These are phyloP conservation scores for Exophiala sideris DNA, from an alignment of 2,329 filamentous ascomycete species.

Conservation along the genomic window DNA sequence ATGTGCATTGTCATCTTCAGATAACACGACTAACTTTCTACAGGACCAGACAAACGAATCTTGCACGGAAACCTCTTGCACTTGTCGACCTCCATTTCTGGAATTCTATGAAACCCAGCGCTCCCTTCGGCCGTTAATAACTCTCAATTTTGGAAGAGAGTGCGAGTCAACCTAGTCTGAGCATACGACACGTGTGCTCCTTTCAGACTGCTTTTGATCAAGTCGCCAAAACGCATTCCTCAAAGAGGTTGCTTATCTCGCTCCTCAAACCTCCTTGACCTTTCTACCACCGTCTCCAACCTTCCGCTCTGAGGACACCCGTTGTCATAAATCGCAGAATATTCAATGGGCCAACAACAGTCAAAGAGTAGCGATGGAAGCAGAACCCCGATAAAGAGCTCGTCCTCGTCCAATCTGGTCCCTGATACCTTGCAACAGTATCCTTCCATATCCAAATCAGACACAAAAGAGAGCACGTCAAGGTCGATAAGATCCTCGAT, in stretches of 20 bases:
- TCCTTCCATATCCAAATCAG: conserved; percentile 85
- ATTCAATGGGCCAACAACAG: conserved; percentile 51
- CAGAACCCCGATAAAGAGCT: conserved; percentile 43
- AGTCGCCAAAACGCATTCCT: conserved; percentile 33
- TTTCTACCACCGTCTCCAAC: conserved; percentile 4
- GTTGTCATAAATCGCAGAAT: conserved; percentile 13
- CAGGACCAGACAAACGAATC: conserved; percentile 16
- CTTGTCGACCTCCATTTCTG: conserved; percentile 8
- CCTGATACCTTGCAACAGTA: conserved; percentile 72
- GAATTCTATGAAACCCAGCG: conserved; percentile 3
- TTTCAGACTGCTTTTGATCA: conserved; percentile 13
- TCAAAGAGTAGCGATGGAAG: conserved; percentile 54
- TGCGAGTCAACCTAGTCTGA: conserved; percentile 13
- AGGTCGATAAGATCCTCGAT: conserved; percentile 79
- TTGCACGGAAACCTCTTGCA: too few species aligned
- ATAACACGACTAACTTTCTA: conserved; percentile 4
- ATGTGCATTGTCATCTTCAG: conserved; percentile 8
- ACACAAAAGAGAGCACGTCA: conserved; percentile 80
- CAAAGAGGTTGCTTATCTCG: conserved; percentile 33
- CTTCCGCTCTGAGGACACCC: conserved; percentile 5
- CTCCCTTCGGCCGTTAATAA: conserved; percentile 2
- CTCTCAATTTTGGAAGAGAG: not conserved
- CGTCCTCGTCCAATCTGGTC: conserved; percentile 34
- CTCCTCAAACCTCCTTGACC: conserved; percentile 36
- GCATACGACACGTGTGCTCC: conserved; percentile 25